phyloP scores from a whole-genome alignment of 2,329 filamentous ascomycete species.

The Hymenoscyphus infarciens region DNA sequence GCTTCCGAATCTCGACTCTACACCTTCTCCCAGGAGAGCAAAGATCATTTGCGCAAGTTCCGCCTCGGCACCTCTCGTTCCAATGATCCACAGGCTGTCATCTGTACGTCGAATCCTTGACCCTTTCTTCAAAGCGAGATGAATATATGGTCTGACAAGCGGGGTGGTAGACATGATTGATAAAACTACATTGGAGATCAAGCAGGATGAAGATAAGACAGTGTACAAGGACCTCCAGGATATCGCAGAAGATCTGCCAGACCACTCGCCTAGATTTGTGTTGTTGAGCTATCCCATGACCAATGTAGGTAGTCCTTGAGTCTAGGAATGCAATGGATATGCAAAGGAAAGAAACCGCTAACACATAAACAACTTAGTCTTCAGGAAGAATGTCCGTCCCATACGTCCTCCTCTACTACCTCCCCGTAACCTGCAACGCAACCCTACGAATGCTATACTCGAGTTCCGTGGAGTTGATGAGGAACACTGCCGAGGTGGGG shows the following conservation, averaged over 20 bases:
- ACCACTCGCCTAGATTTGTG: slow-evolving; percentile 85
- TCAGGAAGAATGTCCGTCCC: slow-evolving; percentile 84
- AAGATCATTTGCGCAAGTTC: slow-evolving; percentile 89
- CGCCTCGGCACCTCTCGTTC: slow-evolving; percentile 84
- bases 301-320: slow-evolving; percentile 53
- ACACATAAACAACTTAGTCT: slow-evolving; percentile 46
- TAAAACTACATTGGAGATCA: slow-evolving; percentile 85
- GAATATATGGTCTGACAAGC: slow-evolving; percentile 13
- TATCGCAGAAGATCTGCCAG: slow-evolving; percentile 83
- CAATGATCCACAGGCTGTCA: slow-evolving; percentile 83
- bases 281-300: slow-evolving; percentile 89
- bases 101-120: slow-evolving; percentile 64
- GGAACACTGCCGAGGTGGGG: slow-evolving; percentile 87
- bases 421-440: slow-evolving; percentile 85
- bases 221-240: slow-evolving; percentile 80
- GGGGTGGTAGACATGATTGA: slow-evolving; percentile 74
- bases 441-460: slow-evolving; percentile 92
- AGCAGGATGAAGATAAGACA: slow-evolving; percentile 69
- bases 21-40: slow-evolving; percentile 87
- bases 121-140: background rate
- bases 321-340: background rate
- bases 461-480: slow-evolving; percentile 91
- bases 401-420: slow-evolving; percentile 92
- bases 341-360: background rate
- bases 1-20: slow-evolving; percentile 83